phyloP scores from a whole-genome alignment of 352 stramenopile genomes.

The Phytophthora sp. region DNA sequence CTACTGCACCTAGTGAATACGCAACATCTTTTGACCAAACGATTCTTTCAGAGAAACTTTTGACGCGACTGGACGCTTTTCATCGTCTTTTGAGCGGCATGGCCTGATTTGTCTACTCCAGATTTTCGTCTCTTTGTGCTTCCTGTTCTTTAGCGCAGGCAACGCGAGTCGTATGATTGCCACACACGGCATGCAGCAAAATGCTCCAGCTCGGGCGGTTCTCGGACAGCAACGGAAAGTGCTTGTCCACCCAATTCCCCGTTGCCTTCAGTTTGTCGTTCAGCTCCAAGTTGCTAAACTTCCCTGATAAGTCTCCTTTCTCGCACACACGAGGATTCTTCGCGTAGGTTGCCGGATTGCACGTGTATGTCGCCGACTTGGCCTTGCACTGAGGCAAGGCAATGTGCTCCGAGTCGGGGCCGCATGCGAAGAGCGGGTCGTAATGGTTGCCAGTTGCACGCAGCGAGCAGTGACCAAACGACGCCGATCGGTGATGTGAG shows the following conservation, averaged over 20 bases:
- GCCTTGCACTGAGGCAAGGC: slow-evolving; percentile 33
- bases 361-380: slow-evolving; percentile 43
- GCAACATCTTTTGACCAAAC: too few relatives aligned
- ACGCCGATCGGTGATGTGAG: slow-evolving; percentile 22
- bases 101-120: too few relatives aligned
- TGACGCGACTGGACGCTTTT: too few relatives aligned
- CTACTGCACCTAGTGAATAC: too few relatives aligned
- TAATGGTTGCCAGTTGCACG: slow-evolving; percentile 57
- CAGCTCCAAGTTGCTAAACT: slow-evolving; percentile 45
- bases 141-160: slow-evolving; percentile 43
- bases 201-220: slow-evolving; percentile 49
- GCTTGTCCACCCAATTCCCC: slow-evolving; percentile 37
- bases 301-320: slow-evolving; percentile 60
- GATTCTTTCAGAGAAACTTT: too few relatives aligned
- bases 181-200: slow-evolving; percentile 47
- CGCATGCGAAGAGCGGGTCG: slow-evolving; percentile 55
- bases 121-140: too few relatives aligned
- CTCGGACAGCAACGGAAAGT: slow-evolving; percentile 39
- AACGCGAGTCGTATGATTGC: slow-evolving; percentile 35
- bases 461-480: slow-evolving; percentile 43
- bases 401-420: slow-evolving; percentile 49
- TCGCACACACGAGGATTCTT: slow-evolving; percentile 45
- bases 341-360: slow-evolving; percentile 43
- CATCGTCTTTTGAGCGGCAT: too few relatives aligned
- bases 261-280: slow-evolving; percentile 25